These are phyloP conservation scores for Viridothelium virens DNA, from an alignment of 495 filamentous ascomycete species.

Conservation along the genomic window DNA sequence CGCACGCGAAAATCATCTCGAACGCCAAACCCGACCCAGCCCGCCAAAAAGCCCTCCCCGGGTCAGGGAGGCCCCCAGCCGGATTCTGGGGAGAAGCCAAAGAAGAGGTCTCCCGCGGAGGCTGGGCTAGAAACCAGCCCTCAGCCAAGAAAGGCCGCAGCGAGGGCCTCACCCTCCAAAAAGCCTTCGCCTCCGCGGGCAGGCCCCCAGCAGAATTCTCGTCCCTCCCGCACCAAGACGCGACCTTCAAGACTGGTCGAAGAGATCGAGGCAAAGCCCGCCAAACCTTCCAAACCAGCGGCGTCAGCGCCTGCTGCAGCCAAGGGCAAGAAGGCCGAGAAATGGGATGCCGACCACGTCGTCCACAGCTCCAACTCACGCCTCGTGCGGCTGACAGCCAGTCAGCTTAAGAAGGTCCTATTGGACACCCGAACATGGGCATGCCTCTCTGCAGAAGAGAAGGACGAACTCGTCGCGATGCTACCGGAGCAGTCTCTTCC, in stretches of 20 bases:
- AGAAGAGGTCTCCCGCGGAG: background rate
- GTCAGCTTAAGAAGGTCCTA: slow-evolving; percentile 19
- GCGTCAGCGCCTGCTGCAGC: background rate
- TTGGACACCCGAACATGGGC: slow-evolving; percentile 21
- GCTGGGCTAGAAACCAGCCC: background rate
- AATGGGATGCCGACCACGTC: slow-evolving; percentile 15
- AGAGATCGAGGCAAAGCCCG: background rate
- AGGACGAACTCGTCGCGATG: slow-evolving; percentile 8
- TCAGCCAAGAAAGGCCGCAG: background rate
- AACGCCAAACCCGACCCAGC: background rate
- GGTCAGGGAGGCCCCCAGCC: background rate
- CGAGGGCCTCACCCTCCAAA: background rate
- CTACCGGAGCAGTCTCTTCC: background rate
- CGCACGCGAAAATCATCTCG: background rate
- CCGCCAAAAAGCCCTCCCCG: background rate
- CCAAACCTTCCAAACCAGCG: background rate
- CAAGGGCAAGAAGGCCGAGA: background rate
- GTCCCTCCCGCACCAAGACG: background rate
- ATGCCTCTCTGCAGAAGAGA: slow-evolving; percentile 12
- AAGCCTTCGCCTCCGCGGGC: background rate
- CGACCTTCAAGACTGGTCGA: background rate
- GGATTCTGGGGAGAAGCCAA: background rate
- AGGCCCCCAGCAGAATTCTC: background rate
- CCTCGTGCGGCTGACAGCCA: slow-evolving; percentile 18
- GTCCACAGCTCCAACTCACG: slow-evolving; percentile 16